A percentile compares a stretch with the other conserved stretches of the same genome.
Conservation (phyloP, 148 eudicot genomes). For the Cornus controversa region DNA sequence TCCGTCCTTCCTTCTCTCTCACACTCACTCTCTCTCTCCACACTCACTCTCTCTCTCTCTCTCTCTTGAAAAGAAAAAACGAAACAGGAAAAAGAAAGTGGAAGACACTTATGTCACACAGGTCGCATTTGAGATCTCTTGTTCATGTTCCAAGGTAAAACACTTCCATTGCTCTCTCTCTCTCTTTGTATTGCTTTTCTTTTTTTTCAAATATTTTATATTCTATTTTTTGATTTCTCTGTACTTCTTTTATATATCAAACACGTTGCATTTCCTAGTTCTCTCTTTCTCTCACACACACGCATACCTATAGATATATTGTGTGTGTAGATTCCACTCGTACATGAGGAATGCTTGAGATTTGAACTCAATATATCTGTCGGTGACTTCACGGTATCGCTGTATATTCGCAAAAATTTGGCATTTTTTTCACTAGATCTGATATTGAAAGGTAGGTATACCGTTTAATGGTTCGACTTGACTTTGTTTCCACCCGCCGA, state of each 20-base stretch:
- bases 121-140: constrained; percentile 12
- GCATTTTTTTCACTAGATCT: constrained; percentile 37
- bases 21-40: constrained; percentile 1
- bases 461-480: background rate
- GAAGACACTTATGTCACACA: background rate
- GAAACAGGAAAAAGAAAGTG: background rate
- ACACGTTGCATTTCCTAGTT: background rate
- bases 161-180: background rate
- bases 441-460: constrained; percentile 15
- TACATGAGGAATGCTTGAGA: background rate
- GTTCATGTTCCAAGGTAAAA: background rate
- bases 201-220: background rate
- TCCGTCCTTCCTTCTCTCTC: background rate
- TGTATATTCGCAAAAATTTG: background rate
- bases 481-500: constrained; percentile 3
- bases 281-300: no score
- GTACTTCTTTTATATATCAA: background rate
- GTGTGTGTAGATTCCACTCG: background rate
- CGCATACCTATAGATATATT: background rate
- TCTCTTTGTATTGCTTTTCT: background rate
- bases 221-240: background rate
- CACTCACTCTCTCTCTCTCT: background rate
- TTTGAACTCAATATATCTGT: background rate
- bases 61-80: background rate
- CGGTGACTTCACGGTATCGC: background rate